These are phyloP conservation scores for Fusarium torreyae DNA, from an alignment of 2,329 filamentous ascomycete species.

Conservation along the genomic window DNA sequence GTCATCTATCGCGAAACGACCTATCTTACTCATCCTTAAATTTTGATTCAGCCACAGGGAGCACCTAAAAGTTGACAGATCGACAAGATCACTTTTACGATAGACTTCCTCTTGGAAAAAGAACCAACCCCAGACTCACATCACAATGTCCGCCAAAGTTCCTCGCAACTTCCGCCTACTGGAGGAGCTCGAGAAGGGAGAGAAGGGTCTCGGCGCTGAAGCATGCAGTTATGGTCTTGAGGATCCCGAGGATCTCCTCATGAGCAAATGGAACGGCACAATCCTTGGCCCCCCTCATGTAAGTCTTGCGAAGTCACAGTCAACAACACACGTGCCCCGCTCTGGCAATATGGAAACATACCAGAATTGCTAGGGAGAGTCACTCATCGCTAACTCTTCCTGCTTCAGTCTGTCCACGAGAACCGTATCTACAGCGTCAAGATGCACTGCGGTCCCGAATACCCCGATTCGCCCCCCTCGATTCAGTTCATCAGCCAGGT, in stretches of 20 bases:
- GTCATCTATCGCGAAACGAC: constrained; percentile 30
- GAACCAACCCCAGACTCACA: not conserved
- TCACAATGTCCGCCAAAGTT: constrained; percentile 70
- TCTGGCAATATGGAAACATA: not conserved
- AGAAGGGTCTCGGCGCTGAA: constrained; percentile 96
- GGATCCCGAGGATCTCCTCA: constrained; percentile 92
- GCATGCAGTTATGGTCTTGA: constrained; percentile 97
- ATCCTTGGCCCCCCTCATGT: constrained; percentile 97
- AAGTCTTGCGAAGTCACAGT: constrained; percentile 56
- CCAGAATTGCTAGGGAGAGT: constrained; percentile 1
- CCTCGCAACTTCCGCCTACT: constrained; percentile 96
- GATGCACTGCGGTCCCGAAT: constrained; percentile 92
- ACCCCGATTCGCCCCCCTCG: constrained; percentile 89
- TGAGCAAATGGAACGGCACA: constrained; percentile 99
- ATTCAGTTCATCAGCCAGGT: constrained; percentile 95
- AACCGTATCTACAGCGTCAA: constrained; percentile 99
- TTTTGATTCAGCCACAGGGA: not conserved
- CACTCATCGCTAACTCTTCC: constrained; percentile 24
- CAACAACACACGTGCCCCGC: not conserved
- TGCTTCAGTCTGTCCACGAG: constrained; percentile 86
- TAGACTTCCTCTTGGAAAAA: constrained; percentile 8
- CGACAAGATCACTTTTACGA: not conserved
- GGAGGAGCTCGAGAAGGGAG: constrained; percentile 98
- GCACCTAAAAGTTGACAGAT: not conserved
- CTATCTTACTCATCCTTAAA: constrained; percentile 11